Evolutionary conservation across 2,329 filamentous ascomycete genomes (phyloP).

Genomic region (Colletotrichum cuscutae): DNA sequence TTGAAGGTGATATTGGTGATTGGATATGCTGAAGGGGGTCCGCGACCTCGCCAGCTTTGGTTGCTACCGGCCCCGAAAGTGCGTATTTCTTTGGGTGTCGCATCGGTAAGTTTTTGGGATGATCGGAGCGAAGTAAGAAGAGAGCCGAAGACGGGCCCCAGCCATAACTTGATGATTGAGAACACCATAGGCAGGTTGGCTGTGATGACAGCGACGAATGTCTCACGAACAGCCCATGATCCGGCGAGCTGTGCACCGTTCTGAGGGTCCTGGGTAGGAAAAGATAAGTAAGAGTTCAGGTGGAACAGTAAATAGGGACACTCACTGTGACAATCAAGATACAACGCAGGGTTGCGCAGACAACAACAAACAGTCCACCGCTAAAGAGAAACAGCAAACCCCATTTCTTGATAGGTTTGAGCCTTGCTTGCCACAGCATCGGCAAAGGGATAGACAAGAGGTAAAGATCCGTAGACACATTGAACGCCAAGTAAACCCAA

Average conservation of each 20-base stretch:
- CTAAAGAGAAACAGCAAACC: neutral
- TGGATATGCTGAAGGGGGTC: slow-evolving; percentile 45
- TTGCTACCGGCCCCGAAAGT: slow-evolving; percentile 39
- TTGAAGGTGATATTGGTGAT: slow-evolving; percentile 52
- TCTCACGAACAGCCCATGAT: neutral
- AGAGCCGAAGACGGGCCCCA: neutral
- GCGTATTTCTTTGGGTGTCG: neutral
- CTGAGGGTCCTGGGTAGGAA: neutral
- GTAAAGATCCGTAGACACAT: neutral
- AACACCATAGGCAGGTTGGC: neutral
- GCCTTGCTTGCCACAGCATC: neutral
- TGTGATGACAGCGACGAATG: neutral
- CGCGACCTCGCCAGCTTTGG: slow-evolving; percentile 44
- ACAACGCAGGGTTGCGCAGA: neutral
- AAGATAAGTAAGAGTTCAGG: neutral
- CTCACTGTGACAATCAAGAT: neutral
- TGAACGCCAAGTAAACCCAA: neutral
- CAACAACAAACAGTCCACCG: neutral
- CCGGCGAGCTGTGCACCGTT: neutral
- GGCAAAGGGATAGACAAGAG: neutral
- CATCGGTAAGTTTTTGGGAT: neutral
- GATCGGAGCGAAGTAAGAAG: neutral
- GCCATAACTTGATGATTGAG: neutral
- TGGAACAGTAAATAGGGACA: neutral
- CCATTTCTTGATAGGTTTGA: neutral